These are phyloP conservation scores for Iodosphaeria phyllophila DNA, from an alignment of 2,329 filamentous ascomycete species.

Conservation along the genomic window DNA sequence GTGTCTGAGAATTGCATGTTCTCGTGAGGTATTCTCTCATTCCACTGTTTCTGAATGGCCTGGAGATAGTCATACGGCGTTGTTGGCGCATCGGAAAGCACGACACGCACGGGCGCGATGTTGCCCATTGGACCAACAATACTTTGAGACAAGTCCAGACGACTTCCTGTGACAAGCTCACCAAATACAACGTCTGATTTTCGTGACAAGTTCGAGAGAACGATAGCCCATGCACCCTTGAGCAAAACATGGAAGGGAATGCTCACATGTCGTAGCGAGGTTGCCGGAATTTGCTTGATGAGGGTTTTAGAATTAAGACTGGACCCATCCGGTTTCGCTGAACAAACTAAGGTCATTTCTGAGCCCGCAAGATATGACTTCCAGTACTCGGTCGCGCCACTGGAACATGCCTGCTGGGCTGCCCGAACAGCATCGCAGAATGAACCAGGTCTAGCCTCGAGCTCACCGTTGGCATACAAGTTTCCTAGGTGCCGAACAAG, in stretches of 20 bases:
- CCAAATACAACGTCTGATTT: conserved; percentile 36
- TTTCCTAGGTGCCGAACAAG: conserved; percentile 28
- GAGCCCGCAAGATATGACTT: conserved; percentile 22
- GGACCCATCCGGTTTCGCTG: conserved; percentile 18
- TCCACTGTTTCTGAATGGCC: conserved; percentile 28
- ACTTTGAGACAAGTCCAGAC: no score
- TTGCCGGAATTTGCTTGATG: conserved; percentile 19
- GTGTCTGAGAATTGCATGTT: conserved; percentile 31
- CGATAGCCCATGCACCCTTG: conserved; percentile 38
- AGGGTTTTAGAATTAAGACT: conserved; percentile 20
- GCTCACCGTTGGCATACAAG: conserved; percentile 21
- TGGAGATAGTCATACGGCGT: conserved; percentile 29
- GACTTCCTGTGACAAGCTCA: conserved; percentile 26
- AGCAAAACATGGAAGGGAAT: conserved; percentile 32
- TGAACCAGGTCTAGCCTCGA: conserved; percentile 17
- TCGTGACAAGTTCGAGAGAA: conserved; percentile 29
- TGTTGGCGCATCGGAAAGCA: conserved; percentile 21
- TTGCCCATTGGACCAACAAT: conserved; percentile 28
- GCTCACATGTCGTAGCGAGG: conserved; percentile 21
- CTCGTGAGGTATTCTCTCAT: conserved; percentile 27
- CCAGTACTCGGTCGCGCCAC: conserved; percentile 26
- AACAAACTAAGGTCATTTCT: conserved; percentile 25
- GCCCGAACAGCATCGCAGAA: conserved; percentile 29
- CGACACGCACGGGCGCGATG: conserved; percentile 27
- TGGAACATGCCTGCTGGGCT: conserved; percentile 15